phyloP scores from a whole-genome alignment of 352 stramenopile species.

The Phytophthora pini region DNA sequence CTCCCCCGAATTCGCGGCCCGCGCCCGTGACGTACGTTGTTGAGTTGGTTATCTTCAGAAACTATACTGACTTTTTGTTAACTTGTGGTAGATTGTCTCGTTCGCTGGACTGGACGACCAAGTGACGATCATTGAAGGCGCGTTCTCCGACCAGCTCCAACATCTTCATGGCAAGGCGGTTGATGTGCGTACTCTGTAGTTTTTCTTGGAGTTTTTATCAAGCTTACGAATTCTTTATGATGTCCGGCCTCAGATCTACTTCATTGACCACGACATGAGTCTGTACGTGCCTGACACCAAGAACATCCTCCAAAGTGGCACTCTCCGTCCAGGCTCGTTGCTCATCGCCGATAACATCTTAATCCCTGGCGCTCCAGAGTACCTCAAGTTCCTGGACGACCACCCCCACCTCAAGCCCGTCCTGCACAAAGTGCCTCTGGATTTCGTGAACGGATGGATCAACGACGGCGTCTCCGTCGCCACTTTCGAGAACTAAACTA shows the following conservation, averaged over 20 bases:
- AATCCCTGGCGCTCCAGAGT: constrained; percentile 47
- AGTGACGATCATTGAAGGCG: not conserved
- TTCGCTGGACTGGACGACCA: not conserved
- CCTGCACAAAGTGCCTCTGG: too few relatives aligned
- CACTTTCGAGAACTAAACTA: too few relatives aligned
- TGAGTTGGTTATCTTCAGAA: not conserved
- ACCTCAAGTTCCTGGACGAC: constrained; percentile 41
- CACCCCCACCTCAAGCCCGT: too few relatives aligned
- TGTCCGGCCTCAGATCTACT: constrained; percentile 29
- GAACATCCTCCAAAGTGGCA: constrained; percentile 48
- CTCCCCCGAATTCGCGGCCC: constrained; percentile 24
- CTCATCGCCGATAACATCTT: constrained; percentile 17
- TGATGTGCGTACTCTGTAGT: too few relatives aligned
- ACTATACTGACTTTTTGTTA: too few relatives aligned
- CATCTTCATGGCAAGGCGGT: not conserved
- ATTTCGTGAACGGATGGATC: too few relatives aligned
- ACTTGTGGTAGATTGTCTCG: not conserved
- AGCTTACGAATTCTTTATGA: not conserved
- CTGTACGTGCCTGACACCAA: constrained; percentile 47
- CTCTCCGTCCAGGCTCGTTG: constrained; percentile 4
- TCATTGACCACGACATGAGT: constrained; percentile 57
- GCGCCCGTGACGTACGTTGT: constrained; percentile 20
- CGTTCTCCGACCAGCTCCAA: not conserved
- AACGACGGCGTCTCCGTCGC: too few relatives aligned
- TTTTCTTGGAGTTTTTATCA: too few relatives aligned